phyloP scores from a whole-genome alignment of 495 filamentous ascomycete species.

The Lentithecium fluviatile region DNA sequence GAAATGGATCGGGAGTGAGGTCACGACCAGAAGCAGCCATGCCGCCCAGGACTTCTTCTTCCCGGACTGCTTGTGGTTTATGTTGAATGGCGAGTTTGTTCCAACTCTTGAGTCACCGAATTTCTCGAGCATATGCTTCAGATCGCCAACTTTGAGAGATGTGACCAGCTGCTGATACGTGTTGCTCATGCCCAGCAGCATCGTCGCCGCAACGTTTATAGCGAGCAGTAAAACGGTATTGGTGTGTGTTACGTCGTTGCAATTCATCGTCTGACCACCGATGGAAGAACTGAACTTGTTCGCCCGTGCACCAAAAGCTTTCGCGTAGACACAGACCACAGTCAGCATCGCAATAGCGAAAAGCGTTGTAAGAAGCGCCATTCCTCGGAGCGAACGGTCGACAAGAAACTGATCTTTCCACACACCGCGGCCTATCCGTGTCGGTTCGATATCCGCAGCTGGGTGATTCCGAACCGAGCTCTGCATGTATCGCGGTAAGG shows the following conservation, averaged over 20 bases:
- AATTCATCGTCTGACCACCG: slow-evolving; percentile 14
- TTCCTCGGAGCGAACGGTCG: slow-evolving; percentile 23
- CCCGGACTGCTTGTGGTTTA: slow-evolving; percentile 26
- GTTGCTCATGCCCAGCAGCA: slow-evolving; percentile 33
- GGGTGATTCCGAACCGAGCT: slow-evolving; percentile 9
- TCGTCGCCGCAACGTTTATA: slow-evolving; percentile 27
- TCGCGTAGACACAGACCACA: slow-evolving; percentile 12
- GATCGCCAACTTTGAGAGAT: slow-evolving; percentile 22
- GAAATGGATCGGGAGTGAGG: slow-evolving; percentile 20
- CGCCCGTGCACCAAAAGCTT: slow-evolving; percentile 3
- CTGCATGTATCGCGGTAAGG: slow-evolving; percentile 3
- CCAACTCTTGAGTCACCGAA: slow-evolving; percentile 30
- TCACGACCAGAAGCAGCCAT: slow-evolving; percentile 28
- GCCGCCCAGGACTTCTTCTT: slow-evolving; percentile 23
- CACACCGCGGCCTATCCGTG: slow-evolving; percentile 26
- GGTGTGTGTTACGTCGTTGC: slow-evolving; percentile 16
- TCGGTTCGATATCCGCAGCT: slow-evolving; percentile 20
- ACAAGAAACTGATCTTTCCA: slow-evolving; percentile 32
- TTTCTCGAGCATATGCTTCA: slow-evolving; percentile 27
- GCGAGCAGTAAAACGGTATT: slow-evolving; percentile 27
- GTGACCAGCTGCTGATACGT: slow-evolving; percentile 35
- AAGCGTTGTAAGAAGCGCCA: slow-evolving; percentile 21
- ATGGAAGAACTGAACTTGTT: slow-evolving; percentile 22
- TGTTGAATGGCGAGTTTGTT: slow-evolving; percentile 30
- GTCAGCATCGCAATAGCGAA: slow-evolving; percentile 30